Evolutionary conservation across 2,329 filamentous ascomycete genomes (phyloP), one percentile per base, ranked within the genome.

Genomic region (Colletotrichum simmondsii): DNA sequence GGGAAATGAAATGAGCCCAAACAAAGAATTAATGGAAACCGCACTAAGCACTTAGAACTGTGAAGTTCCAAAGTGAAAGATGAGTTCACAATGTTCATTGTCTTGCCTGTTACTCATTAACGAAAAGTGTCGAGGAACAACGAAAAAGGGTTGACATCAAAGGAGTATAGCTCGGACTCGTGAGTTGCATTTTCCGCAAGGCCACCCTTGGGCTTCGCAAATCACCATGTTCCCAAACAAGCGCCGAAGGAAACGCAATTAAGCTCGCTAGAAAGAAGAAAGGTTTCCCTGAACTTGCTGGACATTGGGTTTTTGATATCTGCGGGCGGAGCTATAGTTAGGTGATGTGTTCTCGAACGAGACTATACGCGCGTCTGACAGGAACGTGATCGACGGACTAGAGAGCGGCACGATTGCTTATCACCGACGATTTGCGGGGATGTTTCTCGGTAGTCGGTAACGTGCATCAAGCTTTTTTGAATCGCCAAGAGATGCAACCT

Each of bases 81-180:
- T 12, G n/a, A 24, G 1, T 8, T 19, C 22, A 14, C n/a, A 22
- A 10, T 3, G 10, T 16, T 28, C n/a, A 4, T 12, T 24, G 2
- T n/a, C 5, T 35, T 30, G n/a, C 5, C 22, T 12, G 26, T 19
- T 35, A 14, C 14, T 32, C 42, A 12, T 35, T 12, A n/a, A 14
- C 11, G 28, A 35, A 53, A 1, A 7, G 28, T 35, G 24, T 35
- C 30, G n/a, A 16, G 28, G n/a, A 11, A 59, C 6, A 42, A 19
- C 12, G 35, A 19, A 57, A 62, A 19, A 19, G 35, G 57, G 22
- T 30, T 57, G 35, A 63, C 26, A 32, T 28, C 28, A 53, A 35
- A 60, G 32, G 42, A 69, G 19, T 16, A 42, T n/a, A 46, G 35
- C 59, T 69, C 60, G 60, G 42, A 26, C 59, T 72, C 46, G 60